phyloP scores from a whole-genome alignment of 2,329 filamentous ascomycete species.

The Akanthomyces dipterigenus region DNA sequence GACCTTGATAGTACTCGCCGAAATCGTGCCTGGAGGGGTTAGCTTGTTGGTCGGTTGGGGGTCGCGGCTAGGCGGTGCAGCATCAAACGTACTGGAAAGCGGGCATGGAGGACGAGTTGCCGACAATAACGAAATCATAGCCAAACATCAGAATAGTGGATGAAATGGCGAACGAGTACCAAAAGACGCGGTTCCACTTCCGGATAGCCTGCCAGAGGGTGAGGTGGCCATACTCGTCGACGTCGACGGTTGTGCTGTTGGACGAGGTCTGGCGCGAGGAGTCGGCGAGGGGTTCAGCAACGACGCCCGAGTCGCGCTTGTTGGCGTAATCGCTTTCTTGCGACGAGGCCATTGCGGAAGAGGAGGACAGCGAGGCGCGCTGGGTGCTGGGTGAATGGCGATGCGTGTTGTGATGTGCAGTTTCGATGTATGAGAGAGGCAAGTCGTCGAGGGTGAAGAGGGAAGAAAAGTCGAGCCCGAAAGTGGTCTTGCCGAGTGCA shows the following conservation, averaged over 20 bases:
- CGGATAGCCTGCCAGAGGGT: conserved; percentile 19
- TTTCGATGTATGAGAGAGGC: background rate
- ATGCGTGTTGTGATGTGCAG: too few species aligned
- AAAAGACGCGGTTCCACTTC: conserved; percentile 20
- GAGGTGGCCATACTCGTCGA: conserved; percentile 6
- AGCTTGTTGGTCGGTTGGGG: background rate
- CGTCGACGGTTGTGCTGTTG: background rate
- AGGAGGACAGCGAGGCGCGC: background rate
- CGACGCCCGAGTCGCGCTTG: background rate
- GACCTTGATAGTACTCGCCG: conserved; percentile 23
- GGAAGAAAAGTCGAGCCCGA: background rate
- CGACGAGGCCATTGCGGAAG: background rate
- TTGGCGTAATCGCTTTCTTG: background rate
- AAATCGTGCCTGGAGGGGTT: conserved; percentile 23
- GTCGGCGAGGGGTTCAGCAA: background rate
- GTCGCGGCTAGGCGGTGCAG: background rate
- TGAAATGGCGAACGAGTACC: conserved; percentile 20
- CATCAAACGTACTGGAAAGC: conserved; percentile 20
- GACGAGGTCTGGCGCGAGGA: background rate
- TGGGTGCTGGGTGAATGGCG: background rate
- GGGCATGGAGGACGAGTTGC: conserved; percentile 25
- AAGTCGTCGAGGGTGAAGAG: background rate
- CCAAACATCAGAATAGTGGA: conserved; percentile 23
- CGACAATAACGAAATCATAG: conserved; percentile 25
- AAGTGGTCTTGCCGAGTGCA: background rate